Evolutionary conservation across 2,329 filamentous ascomycete species (phyloP), one percentile per base, ranked within the genome.

Genomic region (Colletotrichum sp.): DNA sequence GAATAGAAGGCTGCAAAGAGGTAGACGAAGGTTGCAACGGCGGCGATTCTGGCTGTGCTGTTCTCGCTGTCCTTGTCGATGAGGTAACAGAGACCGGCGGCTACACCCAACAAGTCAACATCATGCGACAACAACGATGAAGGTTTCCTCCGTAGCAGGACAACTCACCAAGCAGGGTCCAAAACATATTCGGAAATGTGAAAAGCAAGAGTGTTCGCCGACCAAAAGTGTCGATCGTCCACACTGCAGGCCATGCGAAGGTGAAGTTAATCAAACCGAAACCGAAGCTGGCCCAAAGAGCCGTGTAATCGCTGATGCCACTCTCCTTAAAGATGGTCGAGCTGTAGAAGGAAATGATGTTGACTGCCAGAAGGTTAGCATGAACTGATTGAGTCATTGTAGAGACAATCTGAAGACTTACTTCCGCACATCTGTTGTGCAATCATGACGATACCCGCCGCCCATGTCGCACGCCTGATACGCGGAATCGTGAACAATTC

Each of bases 361-460:
- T 89, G 79, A 89, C 83, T 81, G 28, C 3, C 24, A 16, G 65
- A 69, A 65, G 2, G 63, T 73, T 34, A 75, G 67, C 36, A 21
- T 13, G 4, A 18, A 49, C 8, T 57, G 16, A 10, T 18, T 9
- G n/a, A 18, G 24, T 49, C 18, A 49, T 49, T 49, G 63, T 32
- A 66, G 1, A 16, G 21, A 13, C 2, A 12, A 6, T 21, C 9
- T 24, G 6, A 21, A 8, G 28, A 79, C 80, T 80, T 83, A 80
- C 81, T 89, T 55, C 90, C 91, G 76, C 90, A 92, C 85, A 93
- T 89, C 80, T 93, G 91, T 79, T 93, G 91, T 0, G 86, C 86
- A 78, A 92, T 91, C 92, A 95, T 95, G 78, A 95, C 92, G 1
- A 90, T 90, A 77, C 90, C 91, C 0, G 93, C 92, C 2, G 93